These are phyloP conservation scores for Helotiales sp. DNA, from an alignment of 2,329 filamentous ascomycete species.

Conservation along the genomic window DNA sequence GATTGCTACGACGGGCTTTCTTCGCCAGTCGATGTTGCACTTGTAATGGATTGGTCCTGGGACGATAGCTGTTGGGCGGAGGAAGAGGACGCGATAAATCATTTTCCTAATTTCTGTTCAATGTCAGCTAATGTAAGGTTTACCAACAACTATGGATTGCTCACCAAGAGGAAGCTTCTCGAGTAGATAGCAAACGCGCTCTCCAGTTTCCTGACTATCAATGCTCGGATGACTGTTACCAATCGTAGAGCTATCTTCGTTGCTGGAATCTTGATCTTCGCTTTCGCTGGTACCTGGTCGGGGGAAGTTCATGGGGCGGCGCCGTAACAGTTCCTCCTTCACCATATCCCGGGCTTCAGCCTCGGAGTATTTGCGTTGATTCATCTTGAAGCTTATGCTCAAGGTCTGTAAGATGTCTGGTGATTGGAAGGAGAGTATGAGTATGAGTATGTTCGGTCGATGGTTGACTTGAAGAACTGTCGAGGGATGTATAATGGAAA, in stretches of 20 bases:
- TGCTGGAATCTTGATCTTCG: background rate
- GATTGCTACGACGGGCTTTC: background rate
- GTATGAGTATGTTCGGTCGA: background rate
- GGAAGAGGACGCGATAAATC: background rate
- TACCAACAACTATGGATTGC: background rate
- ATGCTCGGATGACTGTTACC: background rate
- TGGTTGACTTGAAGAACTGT: too few relatives aligned
- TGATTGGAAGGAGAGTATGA: background rate
- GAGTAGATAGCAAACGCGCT: background rate
- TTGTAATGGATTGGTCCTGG: background rate
- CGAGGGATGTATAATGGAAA: too few relatives aligned
- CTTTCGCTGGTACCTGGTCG: background rate
- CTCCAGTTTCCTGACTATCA: background rate
- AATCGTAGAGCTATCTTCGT: background rate
- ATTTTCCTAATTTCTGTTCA: background rate
- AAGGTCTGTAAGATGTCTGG: background rate
- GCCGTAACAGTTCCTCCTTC: background rate
- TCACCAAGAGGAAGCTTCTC: background rate
- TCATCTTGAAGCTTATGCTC: background rate
- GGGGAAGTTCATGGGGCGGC: background rate
- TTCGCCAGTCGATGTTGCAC: background rate
- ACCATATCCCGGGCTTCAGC: background rate
- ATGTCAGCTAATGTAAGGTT: background rate
- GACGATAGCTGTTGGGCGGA: background rate
- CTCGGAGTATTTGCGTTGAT: background rate